Base-by-base conservation (phyloP, 805 yeast genomes). In the Debaryomyces prosopidis region DNA sequence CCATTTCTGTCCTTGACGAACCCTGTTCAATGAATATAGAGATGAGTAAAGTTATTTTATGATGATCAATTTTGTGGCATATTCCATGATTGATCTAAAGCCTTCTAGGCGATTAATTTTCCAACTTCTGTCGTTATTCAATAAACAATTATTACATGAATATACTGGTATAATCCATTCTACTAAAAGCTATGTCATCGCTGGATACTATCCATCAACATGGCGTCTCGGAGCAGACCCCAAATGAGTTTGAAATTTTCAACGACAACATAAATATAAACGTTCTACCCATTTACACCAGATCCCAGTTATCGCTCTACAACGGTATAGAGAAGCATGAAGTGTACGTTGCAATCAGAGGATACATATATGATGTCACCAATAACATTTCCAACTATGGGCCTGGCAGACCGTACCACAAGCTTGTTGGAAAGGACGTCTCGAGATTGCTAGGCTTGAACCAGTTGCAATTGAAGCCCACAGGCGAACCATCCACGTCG, bases 311-410 rank as follows among this genome's bases (percentile, higher is more conserved):
- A 40, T 46, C 63, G 4, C 45, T 43, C 35, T 69, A 60, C 52
- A 59, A 73, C 45, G 76, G 75, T n/a, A 45, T 39, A 4, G 54
- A 54, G 19, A 48, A 49, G 27, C 59, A 57, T 12, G 46, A 76
- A 47, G 76, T 87, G 51, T 89, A 82, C 63, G 85, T 89, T 15
- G 94, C 82, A 6, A 83, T 89, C 54, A 82, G 83, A 49, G 94
- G 96, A 16, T 74, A 73, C 2, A 80, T 89, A 9, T 89, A 87
- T 61, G 96, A 89, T 57, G 96, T 89, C 8, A 77, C 87, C 0
- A 59, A 69, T 38, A 89, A 88, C 57, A 54, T 62, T 10, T 79
- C 76, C 12, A 84, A 83, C 33, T 89, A 89, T 59, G 96, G 96
- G 0, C 84, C 85, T 2, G 91, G 90, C 0, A 79, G 81, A 48